These are phyloP conservation scores for Durusdinium trenchii DNA, from an alignment of 73 alveolate genomes.

Conservation along the genomic window DNA sequence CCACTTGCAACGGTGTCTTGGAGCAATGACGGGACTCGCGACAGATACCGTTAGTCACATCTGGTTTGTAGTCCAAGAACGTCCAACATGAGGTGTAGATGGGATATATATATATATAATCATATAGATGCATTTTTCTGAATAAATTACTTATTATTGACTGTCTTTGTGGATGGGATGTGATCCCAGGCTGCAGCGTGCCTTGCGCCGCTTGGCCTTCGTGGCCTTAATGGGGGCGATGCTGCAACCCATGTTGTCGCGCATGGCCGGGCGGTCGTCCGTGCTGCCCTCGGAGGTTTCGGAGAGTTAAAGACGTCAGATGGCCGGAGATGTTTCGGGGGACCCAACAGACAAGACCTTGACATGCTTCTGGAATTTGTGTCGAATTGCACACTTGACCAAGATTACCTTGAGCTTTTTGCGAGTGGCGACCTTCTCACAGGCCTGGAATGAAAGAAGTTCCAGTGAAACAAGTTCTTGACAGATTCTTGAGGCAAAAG, in stretches of 20 bases:
- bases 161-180: not conserved
- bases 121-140: not conserved
- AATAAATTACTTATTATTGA: not conserved
- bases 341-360: no score
- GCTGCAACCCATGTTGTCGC: constrained; percentile 51
- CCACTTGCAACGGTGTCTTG: no score
- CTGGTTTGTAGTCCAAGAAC: no score
- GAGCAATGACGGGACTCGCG: no score
- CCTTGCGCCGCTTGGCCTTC: constrained; percentile 35
- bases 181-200: constrained; percentile 25
- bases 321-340: not conserved
- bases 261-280: not conserved
- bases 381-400: not conserved
- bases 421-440: constrained; percentile 59
- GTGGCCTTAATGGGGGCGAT: constrained; percentile 26
- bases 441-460: not conserved
- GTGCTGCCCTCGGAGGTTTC: not conserved
- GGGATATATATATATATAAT: not conserved
- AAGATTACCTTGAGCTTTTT: constrained; percentile 25
- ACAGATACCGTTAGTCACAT: no score
- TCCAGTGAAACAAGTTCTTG: not conserved
- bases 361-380: not conserved
- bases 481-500: not conserved
- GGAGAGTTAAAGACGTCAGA: not conserved
- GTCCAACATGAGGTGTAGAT: no score